A percentile compares a stretch with the other conserved stretches of the same genome.
These are phyloP conservation scores for Neurospora africana DNA, from an alignment of 495 filamentous ascomycete genomes.

Conservation along the genomic window DNA sequence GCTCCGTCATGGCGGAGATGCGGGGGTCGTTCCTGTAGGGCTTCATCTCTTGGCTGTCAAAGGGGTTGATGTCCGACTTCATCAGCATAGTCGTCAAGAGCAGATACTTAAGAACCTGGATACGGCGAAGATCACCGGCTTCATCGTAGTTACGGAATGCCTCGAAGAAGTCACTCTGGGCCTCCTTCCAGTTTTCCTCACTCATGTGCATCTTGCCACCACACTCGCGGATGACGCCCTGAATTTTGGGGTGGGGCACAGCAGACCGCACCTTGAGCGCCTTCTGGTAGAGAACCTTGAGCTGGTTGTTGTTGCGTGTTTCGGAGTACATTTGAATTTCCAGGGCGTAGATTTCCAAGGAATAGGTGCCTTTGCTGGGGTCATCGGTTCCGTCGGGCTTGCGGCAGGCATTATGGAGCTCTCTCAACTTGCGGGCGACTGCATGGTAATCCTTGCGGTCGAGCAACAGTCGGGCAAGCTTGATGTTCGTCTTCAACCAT, in stretches of 20 bases:
- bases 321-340: conserved; percentile 99
- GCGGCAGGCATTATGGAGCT: conserved; percentile 84
- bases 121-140: conserved; percentile 88
- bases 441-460: conserved; percentile 80
- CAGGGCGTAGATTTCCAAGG: conserved; percentile 88
- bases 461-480: conserved; percentile 81
- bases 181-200: conserved; percentile 97
- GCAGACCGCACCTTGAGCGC: conserved; percentile 86
- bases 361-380: conserved; percentile 90
- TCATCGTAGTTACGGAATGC: conserved; percentile 99
- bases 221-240: conserved; percentile 97
- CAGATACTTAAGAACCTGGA: conserved; percentile 95
- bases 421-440: conserved; percentile 72
- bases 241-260: conserved; percentile 95
- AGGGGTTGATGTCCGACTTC: conserved; percentile 99
- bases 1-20: conserved; percentile 91
- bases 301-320: conserved; percentile 90
- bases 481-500: conserved; percentile 98
- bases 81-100: conserved; percentile 96
- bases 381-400: conserved; percentile 84
- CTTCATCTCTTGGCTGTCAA: conserved; percentile 99
- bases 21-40: conserved; percentile 93
- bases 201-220: conserved; percentile 99
- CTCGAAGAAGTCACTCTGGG: conserved; percentile 96
- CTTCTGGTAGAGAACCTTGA: conserved; percentile 85